Conservation (phyloP, 2,329 filamentous ascomycete genomes). For the Macrophomina tecta region DNA sequence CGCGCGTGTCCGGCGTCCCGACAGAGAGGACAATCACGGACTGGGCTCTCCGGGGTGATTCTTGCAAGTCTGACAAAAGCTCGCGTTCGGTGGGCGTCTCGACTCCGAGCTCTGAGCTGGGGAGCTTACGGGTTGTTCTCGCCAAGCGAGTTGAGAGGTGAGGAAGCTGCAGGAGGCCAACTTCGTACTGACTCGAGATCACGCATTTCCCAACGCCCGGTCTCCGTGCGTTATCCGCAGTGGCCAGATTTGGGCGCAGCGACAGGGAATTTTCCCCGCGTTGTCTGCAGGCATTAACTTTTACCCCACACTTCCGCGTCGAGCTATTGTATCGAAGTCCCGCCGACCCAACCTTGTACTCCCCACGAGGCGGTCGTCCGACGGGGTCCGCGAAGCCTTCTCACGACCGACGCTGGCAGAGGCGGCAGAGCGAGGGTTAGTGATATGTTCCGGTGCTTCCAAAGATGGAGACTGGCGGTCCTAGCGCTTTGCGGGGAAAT, state of each 20-base stretch:
- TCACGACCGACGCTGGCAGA: not conserved
- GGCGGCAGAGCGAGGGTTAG: not conserved
- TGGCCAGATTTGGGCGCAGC: constrained; percentile 14
- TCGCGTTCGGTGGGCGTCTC: constrained; percentile 17
- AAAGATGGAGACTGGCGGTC: constrained; percentile 8
- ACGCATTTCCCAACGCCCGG: constrained; percentile 10
- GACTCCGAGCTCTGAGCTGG: not conserved
- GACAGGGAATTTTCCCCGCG: constrained; percentile 28
- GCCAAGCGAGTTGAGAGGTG: constrained; percentile 8
- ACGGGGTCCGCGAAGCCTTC: not conserved
- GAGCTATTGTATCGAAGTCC: constrained; percentile 4
- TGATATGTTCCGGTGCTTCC: not conserved
- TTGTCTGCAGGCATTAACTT: constrained; percentile 15
- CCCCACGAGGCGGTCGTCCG: not conserved
- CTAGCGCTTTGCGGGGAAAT: constrained; percentile 27
- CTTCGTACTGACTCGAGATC: constrained; percentile 8
- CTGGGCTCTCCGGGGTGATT: not conserved
- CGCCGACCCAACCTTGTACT: not conserved
- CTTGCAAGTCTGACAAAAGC: constrained; percentile 19
- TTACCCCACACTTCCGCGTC: constrained; percentile 25
- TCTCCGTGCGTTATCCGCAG: constrained; percentile 4
- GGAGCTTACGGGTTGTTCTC: constrained; percentile 3
- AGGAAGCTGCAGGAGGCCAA: constrained; percentile 14
- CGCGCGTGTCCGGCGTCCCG: constrained; percentile 14
- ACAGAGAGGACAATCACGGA: not conserved